Percentiles rank a stretch among this genome's conserved stretches.
phyloP scores from a whole-genome alignment of 306 rosid species.

The Citrullus colocynthis region DNA sequence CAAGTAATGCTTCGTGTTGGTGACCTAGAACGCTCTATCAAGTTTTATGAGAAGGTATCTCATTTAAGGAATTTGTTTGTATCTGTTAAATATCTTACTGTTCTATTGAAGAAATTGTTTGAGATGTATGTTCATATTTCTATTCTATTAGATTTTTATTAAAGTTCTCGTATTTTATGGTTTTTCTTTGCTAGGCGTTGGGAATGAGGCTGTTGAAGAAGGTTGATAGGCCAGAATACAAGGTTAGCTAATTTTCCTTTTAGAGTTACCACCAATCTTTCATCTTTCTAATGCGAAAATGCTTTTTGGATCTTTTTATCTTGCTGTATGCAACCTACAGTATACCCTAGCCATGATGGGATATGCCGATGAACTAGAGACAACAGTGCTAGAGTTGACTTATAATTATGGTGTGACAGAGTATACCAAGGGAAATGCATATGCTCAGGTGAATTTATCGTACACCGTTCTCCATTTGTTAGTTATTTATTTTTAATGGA shows the following conservation, averaged over 20 bases:
- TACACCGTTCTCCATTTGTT: neutral
- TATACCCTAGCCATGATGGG: constrained; percentile 76
- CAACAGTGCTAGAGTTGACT: constrained; percentile 82
- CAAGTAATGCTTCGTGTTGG: constrained; percentile 99
- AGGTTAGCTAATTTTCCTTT: constrained; percentile 26
- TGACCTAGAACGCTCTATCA: constrained; percentile 71
- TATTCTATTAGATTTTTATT: neutral
- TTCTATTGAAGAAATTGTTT: neutral
- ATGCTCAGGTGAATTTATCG: constrained; percentile 57
- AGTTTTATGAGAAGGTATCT: constrained; percentile 83
- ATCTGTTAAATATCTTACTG: neutral
- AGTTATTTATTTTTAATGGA: neutral
- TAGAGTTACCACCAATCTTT: neutral
- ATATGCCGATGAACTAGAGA: constrained; percentile 73
- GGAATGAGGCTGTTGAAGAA: constrained; percentile 67
- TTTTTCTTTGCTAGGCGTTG: constrained; percentile 45
- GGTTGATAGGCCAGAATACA: constrained; percentile 72
- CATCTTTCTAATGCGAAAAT: neutral
- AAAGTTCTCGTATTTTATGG: constrained; percentile 7
- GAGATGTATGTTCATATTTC: neutral
- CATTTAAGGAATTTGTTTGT: neutral
- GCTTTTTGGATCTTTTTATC: neutral
- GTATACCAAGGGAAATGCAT: constrained; percentile 86
- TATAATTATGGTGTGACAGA: constrained; percentile 89
- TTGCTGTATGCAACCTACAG: constrained; percentile 29